Percentiles rank a stretch among this genome's conserved stretches.
These are phyloP conservation scores for Sideroxylon spinosum DNA, from an alignment of 179 eudicot genomes.

Conservation along the genomic window DNA sequence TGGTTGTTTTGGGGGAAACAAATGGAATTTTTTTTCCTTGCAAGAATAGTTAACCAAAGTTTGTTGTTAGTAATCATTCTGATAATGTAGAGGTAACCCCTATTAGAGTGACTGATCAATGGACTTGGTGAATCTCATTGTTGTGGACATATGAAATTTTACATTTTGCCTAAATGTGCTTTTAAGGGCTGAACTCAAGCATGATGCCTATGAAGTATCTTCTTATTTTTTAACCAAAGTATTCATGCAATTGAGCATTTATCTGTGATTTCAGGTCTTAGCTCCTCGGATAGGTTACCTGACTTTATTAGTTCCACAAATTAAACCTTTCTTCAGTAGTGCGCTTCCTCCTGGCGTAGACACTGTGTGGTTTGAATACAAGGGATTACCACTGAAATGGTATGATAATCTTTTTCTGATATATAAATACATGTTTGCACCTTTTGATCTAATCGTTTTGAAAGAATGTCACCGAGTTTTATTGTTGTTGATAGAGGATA, in stretches of 20 bases:
- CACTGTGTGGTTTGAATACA: slow-evolving; percentile 94
- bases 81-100: neutral
- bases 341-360: slow-evolving; percentile 95
- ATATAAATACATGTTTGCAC: neutral
- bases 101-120: neutral
- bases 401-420: slow-evolving; percentile 18
- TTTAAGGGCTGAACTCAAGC: neutral
- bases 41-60: neutral
- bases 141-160: too few species aligned
- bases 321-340: slow-evolving; percentile 74
- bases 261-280: slow-evolving; percentile 51
- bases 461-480: neutral
- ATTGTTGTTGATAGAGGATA: neutral
- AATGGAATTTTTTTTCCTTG: neutral
- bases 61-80: neutral
- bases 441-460: neutral
- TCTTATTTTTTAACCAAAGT: too few species aligned
- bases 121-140: neutral
- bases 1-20: too few species aligned
- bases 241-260: neutral
- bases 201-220: neutral
- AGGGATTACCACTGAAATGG: slow-evolving; percentile 91
- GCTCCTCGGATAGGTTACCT: slow-evolving; percentile 96
- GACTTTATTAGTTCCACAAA: slow-evolving; percentile 64
- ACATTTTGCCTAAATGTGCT: neutral